Base-by-base conservation (phyloP, 345 rosid genomes). In the Gossypium bickii region DNA sequence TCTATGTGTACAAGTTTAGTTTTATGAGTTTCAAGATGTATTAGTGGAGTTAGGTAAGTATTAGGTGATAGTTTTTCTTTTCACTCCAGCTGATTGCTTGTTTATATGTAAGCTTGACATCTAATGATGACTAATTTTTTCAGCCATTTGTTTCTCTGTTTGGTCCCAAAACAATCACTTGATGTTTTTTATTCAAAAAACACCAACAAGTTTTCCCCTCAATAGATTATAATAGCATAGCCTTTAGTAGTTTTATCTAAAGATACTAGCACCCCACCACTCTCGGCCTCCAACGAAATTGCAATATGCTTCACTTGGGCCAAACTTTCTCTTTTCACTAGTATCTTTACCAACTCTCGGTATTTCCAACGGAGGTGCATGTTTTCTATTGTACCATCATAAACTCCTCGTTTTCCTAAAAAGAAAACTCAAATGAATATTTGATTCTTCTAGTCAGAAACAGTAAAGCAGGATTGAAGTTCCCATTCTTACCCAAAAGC, bases 351-450 rank as follows among this genome's bases (percentile, higher is more conserved):
- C 53, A 90, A 80, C 80, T 94, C 97, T 25, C 91, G 83, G 77
- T 83, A 85, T 83, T 94, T 94, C 97, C 97, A 94, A 67, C 90
- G 97, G 72, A 94, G 82, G 83, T 94, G 94, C 91, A 92, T 90
- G 83, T 94, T 94, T 78, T 94, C 97, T 78, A 92, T 79, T 27
- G 94, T 92, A 79, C 97, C 97, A 81, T 83, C 90, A 75, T 82
- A 94, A 75, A 94, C 87, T 49, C 85, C 97, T 74, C 97, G 79
- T 84, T 89, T 86, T 58, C 98, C 96, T 93, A 84, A 60, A 77
- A 38, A 85, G 61, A 74, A 80, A 64, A 69, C 24, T 7, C 57
- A 70, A 9, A 70, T 11, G 41, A 9, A 67, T 12, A 57, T 73
- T 55, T 57, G 24, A 48, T 20, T 64, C 17, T 27, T 76, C 52